These are phyloP conservation scores for Solanum aculeatissimum DNA, from an alignment of 305 asterid species.

Conservation along the genomic window DNA sequence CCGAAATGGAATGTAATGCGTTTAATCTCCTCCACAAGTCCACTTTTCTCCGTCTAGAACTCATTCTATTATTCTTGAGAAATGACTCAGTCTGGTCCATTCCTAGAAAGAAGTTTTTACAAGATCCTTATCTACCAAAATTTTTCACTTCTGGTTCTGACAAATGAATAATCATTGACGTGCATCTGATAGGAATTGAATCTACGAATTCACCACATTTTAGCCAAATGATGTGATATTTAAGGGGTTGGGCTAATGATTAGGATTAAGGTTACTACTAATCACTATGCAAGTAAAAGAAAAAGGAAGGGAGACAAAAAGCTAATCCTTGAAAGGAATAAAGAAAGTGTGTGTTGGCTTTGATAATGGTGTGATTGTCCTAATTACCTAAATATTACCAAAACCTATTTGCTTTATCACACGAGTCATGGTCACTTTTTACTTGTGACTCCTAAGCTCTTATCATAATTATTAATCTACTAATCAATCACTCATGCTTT, in stretches of 20 bases:
- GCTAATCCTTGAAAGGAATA: neutral
- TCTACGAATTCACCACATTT: neutral
- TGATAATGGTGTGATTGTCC: neutral
- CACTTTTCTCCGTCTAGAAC: no score
- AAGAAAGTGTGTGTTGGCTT: neutral
- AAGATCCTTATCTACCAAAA: no score
- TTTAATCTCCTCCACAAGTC: no score
- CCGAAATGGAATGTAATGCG: no score
- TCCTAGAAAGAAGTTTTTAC: no score
- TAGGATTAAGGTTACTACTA: neutral
- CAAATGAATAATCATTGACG: no score
- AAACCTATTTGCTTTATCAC: neutral
- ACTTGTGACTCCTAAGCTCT: neutral
- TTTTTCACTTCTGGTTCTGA: no score
- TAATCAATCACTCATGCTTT: neutral
- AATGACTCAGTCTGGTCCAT: no score
- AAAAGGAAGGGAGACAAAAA: neutral
- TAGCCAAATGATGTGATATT: neutral
- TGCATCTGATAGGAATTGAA: no score
- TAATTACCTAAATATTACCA: neutral
- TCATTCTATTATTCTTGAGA: no score
- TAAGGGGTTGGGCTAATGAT: neutral
- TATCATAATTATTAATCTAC: neutral
- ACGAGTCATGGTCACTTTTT: neutral
- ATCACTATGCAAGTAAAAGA: neutral